Conservation (phyloP, 208 protist genomes). For the Leishmania lainsoni region DNA sequence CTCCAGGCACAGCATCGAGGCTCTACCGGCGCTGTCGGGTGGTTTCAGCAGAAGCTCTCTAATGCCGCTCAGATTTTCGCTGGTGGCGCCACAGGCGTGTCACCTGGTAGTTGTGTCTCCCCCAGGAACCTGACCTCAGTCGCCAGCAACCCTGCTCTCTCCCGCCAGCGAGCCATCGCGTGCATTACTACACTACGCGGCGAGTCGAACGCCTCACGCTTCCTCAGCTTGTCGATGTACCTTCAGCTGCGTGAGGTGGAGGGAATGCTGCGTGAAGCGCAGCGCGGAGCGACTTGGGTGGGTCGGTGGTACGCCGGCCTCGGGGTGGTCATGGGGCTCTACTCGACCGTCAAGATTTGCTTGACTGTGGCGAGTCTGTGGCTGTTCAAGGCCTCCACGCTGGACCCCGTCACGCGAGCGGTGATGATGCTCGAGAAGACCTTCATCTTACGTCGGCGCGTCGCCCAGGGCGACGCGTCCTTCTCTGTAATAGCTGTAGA, state of each 20-base stretch:
- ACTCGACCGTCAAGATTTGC: constrained; percentile 49
- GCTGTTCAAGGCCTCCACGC: constrained; percentile 33
- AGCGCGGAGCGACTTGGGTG: constrained; percentile 47
- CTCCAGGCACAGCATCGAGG: neutral
- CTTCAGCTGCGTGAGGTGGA: constrained; percentile 70
- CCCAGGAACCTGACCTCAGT: neutral
- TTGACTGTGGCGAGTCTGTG: constrained; percentile 55
- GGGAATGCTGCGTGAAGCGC: constrained; percentile 50
- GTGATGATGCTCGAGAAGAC: constrained; percentile 48
- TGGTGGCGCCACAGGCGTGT: neutral
- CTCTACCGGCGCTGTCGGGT: constrained; percentile 5
- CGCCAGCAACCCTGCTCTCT: constrained; percentile 21
- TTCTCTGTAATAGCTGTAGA: constrained; percentile 39
- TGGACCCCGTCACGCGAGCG: constrained; percentile 63
- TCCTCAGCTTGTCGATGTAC: constrained; percentile 66
- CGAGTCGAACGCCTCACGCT: constrained; percentile 54
- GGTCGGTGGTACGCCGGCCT: constrained; percentile 51
- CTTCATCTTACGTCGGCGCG: constrained; percentile 30
- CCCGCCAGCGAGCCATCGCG: constrained; percentile 17
- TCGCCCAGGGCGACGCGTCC: neutral
- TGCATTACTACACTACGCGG: constrained; percentile 36
- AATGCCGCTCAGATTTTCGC: constrained; percentile 13
- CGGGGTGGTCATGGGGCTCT: constrained; percentile 55
- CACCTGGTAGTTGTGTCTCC: neutral
- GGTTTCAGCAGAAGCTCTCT: constrained; percentile 24